Conservation (phyloP, 202 grass and related monocot species). For the Cymbopogon flexuosus region DNA sequence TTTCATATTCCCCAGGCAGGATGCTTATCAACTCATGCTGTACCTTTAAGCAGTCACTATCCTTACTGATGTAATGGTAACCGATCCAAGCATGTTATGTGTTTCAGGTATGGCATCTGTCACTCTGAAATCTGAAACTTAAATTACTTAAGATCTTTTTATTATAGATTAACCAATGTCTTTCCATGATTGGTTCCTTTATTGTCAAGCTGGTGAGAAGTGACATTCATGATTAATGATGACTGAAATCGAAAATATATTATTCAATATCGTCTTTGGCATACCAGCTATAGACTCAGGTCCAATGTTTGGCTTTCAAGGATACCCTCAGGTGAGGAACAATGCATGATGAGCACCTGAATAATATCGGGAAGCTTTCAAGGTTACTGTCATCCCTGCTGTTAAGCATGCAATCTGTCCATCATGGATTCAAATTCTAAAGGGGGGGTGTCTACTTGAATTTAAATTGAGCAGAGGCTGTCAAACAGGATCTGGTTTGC, state of each 20-base stretch:
- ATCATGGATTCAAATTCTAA: neutral
- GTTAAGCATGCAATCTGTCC: slow-evolving; percentile 43
- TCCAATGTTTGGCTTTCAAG: slow-evolving; percentile 35
- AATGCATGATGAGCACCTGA: slow-evolving; percentile 46
- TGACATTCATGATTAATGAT: slow-evolving; percentile 35
- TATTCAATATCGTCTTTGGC: slow-evolving; percentile 40
- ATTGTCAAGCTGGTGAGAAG: slow-evolving; percentile 42
- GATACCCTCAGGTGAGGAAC: slow-evolving; percentile 27
- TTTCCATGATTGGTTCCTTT: slow-evolving; percentile 17
- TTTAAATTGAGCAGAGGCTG: slow-evolving; percentile 11
- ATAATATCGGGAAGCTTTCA: slow-evolving; percentile 49
- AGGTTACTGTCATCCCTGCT: slow-evolving; percentile 42
- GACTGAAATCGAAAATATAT: slow-evolving; percentile 46
- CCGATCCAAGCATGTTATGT: neutral
- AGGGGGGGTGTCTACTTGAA: neutral
- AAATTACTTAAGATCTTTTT: slow-evolving; percentile 15
- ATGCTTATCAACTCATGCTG: neutral
- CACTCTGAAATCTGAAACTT: slow-evolving; percentile 9
- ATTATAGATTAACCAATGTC: neutral
- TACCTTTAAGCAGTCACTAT: slow-evolving; percentile 3
- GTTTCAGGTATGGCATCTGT: slow-evolving; percentile 28
- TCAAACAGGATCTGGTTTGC: neutral
- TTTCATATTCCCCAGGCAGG: neutral
- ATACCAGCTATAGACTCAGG: slow-evolving; percentile 37
- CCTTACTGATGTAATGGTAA: neutral